A percentile compares a stretch with the other conserved stretches of the same genome.
Conservation (phyloP, 2,329 filamentous ascomycete genomes). For the Cladosporium sp. region DNA sequence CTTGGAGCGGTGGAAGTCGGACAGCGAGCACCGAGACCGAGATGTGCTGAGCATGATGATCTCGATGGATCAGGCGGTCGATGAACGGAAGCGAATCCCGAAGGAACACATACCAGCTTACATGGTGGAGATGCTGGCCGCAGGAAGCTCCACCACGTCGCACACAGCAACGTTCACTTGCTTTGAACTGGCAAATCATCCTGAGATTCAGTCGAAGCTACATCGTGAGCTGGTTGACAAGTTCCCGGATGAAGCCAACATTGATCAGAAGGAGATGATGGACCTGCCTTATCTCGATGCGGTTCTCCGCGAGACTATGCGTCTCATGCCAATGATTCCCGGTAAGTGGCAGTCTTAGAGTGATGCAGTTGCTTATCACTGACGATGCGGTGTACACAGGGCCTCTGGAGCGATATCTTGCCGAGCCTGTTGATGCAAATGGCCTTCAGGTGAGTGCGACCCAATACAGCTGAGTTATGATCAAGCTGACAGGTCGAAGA, state of each 20-base stretch:
- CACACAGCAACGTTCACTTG: conserved; percentile 25
- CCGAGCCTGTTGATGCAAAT: conserved; percentile 17
- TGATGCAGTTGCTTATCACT: background rate
- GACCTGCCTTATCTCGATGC: conserved; percentile 24
- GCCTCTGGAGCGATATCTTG: conserved; percentile 26
- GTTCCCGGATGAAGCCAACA: conserved; percentile 21
- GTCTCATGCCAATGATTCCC: conserved; percentile 27
- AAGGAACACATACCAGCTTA: conserved; percentile 26
- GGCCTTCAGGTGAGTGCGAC: conserved; percentile 11
- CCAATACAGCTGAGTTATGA: background rate
- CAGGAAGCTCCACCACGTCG: conserved; percentile 25
- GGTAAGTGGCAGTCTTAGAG: background rate
- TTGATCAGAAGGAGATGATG: conserved; percentile 18
- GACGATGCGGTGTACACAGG: background rate
- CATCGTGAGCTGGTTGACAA: conserved; percentile 19
- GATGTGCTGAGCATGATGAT: conserved; percentile 23
- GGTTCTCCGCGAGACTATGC: conserved; percentile 26
- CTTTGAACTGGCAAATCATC: conserved; percentile 22
- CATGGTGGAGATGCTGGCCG: conserved; percentile 29
- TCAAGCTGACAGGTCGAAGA: conserved; percentile 10
- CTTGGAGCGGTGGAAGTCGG: conserved; percentile 19
- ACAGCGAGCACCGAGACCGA: conserved; percentile 16
- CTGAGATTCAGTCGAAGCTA: conserved; percentile 16
- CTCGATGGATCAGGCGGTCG: conserved; percentile 18
- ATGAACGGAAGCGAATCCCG: conserved; percentile 16